Evolutionary conservation across 1,139 yeast genomes (phyloP), one percentile per base, ranked within the genome.

Genomic region (Taphrina deformans): DNA sequence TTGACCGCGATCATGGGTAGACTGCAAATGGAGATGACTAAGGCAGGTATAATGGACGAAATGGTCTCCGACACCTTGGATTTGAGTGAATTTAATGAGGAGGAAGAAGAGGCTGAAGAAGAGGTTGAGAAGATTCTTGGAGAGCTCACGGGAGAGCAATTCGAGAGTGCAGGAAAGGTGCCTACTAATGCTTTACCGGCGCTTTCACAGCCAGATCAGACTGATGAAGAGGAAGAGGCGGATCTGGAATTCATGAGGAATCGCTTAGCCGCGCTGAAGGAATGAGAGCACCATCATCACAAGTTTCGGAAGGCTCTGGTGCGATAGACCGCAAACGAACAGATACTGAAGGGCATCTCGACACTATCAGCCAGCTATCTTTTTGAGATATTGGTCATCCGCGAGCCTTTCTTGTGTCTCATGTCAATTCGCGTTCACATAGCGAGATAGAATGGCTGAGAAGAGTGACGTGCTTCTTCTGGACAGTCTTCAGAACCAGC

Each of bases 31-130:
- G 99, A 95, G 75, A 81, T 95, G 73, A 86, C 89, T 24, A 66
- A 75, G 71, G 77, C 96, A 2, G 99, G 99, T 0, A 83, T 95
- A 59, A 91, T 95, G 68, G 91, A 89, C 71, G 99, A 95, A 74
- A 93, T 95, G 98, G 86, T 92, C 75, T 91, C 89, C 66, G 99
- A 95, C 73, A 85, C 90, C 72, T 79, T 93, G 67, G 98, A 92
- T 69, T 77, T 82, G 65, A 80, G 86, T 48, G 84, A 82, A 62
- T 90, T 86, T 65, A 87, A 81, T 50, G 89, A 87, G 67, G 82
- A 84, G 68, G 86, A 87, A 60, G 87, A 85, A 68, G 86, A 83
- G 27, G 86, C 87, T 1, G 90, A 87, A 70, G 89, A 85, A 46
- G 95, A 89, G 73, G 82, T 86, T 18, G 82, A 84, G 65, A 78